These are phyloP conservation scores for Poterioochromonas sp. DNA, from an alignment of 352 stramenopile species.

Conservation along the genomic window DNA sequence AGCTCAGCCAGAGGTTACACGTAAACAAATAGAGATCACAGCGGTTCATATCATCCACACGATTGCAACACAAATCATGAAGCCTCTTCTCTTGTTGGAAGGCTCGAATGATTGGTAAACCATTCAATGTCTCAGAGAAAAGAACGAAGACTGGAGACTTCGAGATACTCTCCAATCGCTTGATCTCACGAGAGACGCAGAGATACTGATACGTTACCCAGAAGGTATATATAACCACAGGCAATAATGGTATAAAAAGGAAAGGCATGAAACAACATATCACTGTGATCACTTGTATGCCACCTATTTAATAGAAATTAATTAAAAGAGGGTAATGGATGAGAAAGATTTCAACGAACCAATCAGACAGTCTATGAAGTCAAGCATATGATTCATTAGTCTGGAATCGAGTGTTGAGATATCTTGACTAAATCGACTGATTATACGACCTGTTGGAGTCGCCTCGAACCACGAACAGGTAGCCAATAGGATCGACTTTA, in stretches of 20 bases:
- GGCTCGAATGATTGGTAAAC: constrained; percentile 75
- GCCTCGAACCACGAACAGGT: constrained; percentile 78
- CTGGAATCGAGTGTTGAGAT: constrained; percentile 42
- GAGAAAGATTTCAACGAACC: constrained; percentile 57
- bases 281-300: neutral
- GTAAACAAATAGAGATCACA: constrained; percentile 1
- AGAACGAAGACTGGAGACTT: constrained; percentile 71
- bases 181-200: constrained; percentile 50
- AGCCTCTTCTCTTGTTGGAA: constrained; percentile 58
- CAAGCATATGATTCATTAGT: neutral
- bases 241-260: neutral
- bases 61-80: neutral
- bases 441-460: constrained; percentile 77
- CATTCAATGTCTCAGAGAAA: constrained; percentile 70
- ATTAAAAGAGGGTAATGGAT: constrained; percentile 51
- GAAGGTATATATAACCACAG: constrained; percentile 2
- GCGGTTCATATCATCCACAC: neutral
- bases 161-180: constrained; percentile 85
- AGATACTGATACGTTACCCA: constrained; percentile 8
- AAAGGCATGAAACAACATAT: neutral
- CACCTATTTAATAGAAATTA: constrained; percentile 53
- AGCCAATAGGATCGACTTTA: constrained; percentile 48
- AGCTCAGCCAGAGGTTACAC: constrained; percentile 51
- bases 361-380: neutral
- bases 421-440: constrained; percentile 83